Percentiles rank a stretch among this genome's conserved stretches.
phyloP scores from a whole-genome alignment of 805 yeast genomes.

The Priceomyces haplophilus region DNA sequence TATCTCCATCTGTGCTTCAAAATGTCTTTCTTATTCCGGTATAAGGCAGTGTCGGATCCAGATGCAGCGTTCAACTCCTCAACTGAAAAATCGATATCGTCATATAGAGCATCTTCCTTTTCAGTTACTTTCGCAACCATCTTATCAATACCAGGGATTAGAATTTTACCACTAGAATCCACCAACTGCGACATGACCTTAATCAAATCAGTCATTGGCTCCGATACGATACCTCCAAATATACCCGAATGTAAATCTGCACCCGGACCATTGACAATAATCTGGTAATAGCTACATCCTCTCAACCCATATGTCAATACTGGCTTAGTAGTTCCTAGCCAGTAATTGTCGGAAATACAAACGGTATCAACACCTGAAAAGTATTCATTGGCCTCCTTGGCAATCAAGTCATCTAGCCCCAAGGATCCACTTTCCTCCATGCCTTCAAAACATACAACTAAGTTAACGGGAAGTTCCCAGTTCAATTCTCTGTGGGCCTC shows the following conservation, averaged over 20 bases:
- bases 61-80: conserved; percentile 84
- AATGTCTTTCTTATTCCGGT: conserved; percentile 75
- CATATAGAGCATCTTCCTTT: conserved; percentile 74
- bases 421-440: conserved; percentile 98
- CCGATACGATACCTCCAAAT: conserved; percentile 96
- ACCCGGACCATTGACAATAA: conserved; percentile 81
- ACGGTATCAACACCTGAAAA: conserved; percentile 91
- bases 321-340: conserved; percentile 97
- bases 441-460: conserved; percentile 93
- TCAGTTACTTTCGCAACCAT: conserved; percentile 94
- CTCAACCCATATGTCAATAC: conserved; percentile 96
- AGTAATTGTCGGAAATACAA: conserved; percentile 94
- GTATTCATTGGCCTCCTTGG: conserved; percentile 70
- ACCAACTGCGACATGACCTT: conserved; percentile 77
- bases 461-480: conserved; percentile 87
- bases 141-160: conserved; percentile 83
- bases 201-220: conserved; percentile 92
- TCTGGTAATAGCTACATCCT: conserved; percentile 92
- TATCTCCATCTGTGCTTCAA: conserved; percentile 98
- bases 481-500: conserved; percentile 87
- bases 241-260: conserved; percentile 98
- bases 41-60: conserved; percentile 81
- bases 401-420: conserved; percentile 83
- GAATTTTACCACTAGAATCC: conserved; percentile 75
- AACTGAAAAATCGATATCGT: conserved; percentile 79